Percentiles rank a stretch among this genome's conserved stretches.
These are phyloP conservation scores for Pseudogymnoascus sp. DNA, from an alignment of 2,329 filamentous ascomycete species.

Conservation along the genomic window DNA sequence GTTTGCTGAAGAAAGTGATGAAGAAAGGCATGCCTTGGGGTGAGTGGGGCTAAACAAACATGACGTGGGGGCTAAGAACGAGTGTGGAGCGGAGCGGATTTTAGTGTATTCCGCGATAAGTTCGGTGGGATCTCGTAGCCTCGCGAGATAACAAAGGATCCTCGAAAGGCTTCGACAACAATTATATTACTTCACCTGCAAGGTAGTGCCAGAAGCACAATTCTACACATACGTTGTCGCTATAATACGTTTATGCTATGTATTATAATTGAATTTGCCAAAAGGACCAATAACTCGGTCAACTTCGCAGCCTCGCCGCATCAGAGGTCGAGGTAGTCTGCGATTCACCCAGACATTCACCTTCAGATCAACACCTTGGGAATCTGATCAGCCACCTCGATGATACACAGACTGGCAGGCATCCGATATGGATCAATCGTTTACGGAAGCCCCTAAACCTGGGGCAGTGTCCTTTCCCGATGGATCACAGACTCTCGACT, in stretches of 20 bases:
- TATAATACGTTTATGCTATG: neutral
- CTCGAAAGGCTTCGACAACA: neutral
- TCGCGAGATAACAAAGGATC: neutral
- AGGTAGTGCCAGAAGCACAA: neutral
- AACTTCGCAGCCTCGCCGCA: neutral
- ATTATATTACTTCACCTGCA: neutral
- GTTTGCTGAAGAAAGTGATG: neutral
- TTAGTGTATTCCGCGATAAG: neutral
- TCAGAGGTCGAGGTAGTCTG: neutral
- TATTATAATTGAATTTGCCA: neutral
- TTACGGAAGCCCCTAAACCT: neutral
- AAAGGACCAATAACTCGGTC: neutral
- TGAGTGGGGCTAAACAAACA: neutral
- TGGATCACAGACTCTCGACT: neutral
- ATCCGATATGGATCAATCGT: neutral
- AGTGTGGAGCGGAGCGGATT: neutral
- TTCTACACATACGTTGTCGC: neutral
- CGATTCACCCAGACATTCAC: neutral
- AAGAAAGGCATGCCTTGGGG: neutral
- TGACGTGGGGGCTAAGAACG: neutral
- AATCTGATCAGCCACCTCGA: neutral
- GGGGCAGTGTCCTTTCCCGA: neutral
- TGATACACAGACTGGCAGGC: neutral
- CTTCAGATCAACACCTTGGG: neutral
- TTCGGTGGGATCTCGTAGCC: neutral